Conservation (phyloP, 495 filamentous ascomycete genomes). For the Saxophila tyrrhenica region DNA sequence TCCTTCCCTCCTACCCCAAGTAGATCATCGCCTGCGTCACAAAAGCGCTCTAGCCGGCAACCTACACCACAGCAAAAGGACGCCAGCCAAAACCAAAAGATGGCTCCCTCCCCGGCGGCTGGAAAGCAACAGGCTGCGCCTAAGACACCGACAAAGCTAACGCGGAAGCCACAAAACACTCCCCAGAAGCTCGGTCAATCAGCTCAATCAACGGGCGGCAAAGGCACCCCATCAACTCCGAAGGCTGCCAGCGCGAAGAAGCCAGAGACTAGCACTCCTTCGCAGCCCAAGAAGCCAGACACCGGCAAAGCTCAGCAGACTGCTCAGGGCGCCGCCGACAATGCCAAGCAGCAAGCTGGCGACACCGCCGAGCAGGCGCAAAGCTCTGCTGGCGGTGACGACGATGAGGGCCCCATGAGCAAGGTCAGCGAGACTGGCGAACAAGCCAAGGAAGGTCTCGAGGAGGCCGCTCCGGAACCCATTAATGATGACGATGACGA, state of each 20-base stretch:
- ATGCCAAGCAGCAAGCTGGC: constrained; percentile 10
- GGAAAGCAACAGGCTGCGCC: constrained; percentile 33
- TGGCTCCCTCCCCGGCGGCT: constrained; percentile 39
- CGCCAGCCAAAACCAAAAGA: constrained; percentile 22
- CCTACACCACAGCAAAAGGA: constrained; percentile 27
- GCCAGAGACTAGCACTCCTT: constrained; percentile 21
- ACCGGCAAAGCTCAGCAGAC: constrained; percentile 18
- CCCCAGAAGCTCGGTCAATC: constrained; percentile 35
- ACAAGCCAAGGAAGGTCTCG: constrained; percentile 24
- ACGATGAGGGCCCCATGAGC: constrained; percentile 21
- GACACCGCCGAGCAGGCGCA: constrained; percentile 24
- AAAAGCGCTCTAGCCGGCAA: constrained; percentile 18
- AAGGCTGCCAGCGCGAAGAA: constrained; percentile 21
- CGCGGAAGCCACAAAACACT: constrained; percentile 41
- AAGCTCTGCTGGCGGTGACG: constrained; percentile 19
- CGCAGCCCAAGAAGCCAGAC: constrained; percentile 4
- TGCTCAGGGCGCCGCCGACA: constrained; percentile 13
- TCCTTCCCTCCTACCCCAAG: constrained; percentile 40
- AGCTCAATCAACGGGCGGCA: not conserved
- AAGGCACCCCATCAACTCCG: constrained; percentile 22
- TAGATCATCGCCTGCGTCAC: constrained; percentile 29
- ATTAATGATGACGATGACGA: constrained; percentile 28
- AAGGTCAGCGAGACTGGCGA: constrained; percentile 28
- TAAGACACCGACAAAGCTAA: constrained; percentile 40
- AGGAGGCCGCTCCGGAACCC: constrained; percentile 29